Evolutionary conservation across 2,329 filamentous ascomycete genomes (phyloP).

Genomic region (Colletotrichum tropicicola): DNA sequence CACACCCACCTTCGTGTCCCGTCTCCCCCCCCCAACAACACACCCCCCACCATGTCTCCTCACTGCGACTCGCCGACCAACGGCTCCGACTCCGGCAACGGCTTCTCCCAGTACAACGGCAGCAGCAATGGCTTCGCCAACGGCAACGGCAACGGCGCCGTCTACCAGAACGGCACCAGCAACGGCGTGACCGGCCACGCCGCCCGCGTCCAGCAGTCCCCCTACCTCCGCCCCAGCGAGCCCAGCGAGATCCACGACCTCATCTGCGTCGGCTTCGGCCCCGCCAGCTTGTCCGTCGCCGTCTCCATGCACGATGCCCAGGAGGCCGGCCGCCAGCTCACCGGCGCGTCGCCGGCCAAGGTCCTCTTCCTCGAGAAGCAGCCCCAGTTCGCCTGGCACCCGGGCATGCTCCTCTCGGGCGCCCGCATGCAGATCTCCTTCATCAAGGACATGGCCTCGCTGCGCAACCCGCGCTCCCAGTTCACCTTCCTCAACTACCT

Average conservation of each 20-base stretch:
- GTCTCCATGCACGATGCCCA: constrained; percentile 88
- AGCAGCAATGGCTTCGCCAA: constrained; percentile 33
- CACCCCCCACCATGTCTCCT: constrained; percentile 42
- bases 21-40: background rate
- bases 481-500: constrained; percentile 98
- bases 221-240: constrained; percentile 58
- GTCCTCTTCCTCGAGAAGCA: constrained; percentile 92
- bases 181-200: constrained; percentile 21
- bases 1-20: background rate
- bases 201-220: constrained; percentile 41
- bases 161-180: constrained; percentile 10
- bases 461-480: constrained; percentile 86
- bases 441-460: constrained; percentile 92
- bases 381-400: constrained; percentile 86
- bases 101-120: constrained; percentile 25
- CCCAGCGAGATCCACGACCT: constrained; percentile 80
- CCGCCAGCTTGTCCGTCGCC: constrained; percentile 88
- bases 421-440: constrained; percentile 99
- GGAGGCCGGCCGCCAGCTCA: constrained; percentile 55
- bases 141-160: constrained; percentile 29
- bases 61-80: constrained; percentile 44
- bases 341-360: constrained; percentile 64
- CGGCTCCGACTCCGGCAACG: constrained; percentile 31
- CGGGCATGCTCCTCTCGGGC: constrained; percentile 92
- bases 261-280: constrained; percentile 91